phyloP scores from a whole-genome alignment of 2,329 filamentous ascomycete species.

The Fusarium camptoceras region DNA sequence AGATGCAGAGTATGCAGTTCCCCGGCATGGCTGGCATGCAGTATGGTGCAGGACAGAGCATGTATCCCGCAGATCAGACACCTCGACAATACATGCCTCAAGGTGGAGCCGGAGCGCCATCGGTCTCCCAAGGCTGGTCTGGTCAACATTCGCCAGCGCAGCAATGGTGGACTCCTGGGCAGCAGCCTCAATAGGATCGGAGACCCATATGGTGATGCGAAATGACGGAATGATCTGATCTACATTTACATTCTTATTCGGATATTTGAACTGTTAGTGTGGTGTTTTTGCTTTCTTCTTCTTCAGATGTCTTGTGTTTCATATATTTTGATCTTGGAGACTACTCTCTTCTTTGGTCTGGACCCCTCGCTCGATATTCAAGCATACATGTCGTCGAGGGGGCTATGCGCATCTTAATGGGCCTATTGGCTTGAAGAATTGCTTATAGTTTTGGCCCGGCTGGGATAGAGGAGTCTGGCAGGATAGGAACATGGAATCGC shows the following conservation, averaged over 20 bases:
- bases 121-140: conserved; percentile 65
- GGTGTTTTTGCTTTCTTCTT: conserved; percentile 20
- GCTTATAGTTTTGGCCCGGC: conserved; percentile 51
- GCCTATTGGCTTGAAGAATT: conserved; percentile 47
- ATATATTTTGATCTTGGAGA: conserved; percentile 32
- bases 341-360: conserved; percentile 41
- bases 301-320: conserved; percentile 18
- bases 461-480: conserved; percentile 56
- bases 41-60: conserved; percentile 67
- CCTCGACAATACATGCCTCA: conserved; percentile 76
- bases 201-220: conserved; percentile 27
- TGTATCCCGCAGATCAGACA: conserved; percentile 72
- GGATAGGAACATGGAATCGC: conserved; percentile 40
- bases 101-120: conserved; percentile 62
- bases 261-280: conserved; percentile 28
- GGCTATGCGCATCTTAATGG: conserved; percentile 52
- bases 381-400: conserved; percentile 51
- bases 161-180: conserved; percentile 67
- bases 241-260: conserved; percentile 26
- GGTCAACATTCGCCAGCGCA: conserved; percentile 72
- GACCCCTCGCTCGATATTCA: conserved; percentile 53
- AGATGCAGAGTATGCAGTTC: conserved; percentile 72
- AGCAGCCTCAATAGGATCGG: conserved; percentile 56
- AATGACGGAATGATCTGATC: conserved; percentile 40
- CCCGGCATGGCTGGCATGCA: conserved; percentile 71